These are phyloP conservation scores for Hirschioporus abietinus DNA, from an alignment of 768 basidiomycete species.

Conservation along the genomic window DNA sequence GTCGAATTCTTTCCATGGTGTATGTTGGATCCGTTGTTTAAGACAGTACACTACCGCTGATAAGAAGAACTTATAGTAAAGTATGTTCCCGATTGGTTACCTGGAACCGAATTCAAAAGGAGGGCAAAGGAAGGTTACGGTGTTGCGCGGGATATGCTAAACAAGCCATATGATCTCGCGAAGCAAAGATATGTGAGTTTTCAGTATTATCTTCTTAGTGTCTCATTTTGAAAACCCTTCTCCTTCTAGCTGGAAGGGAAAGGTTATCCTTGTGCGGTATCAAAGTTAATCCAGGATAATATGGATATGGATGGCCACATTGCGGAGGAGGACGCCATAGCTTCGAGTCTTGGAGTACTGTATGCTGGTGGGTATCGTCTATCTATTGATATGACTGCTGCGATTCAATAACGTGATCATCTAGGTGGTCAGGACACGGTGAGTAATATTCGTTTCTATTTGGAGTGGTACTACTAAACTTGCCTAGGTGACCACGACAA, in stretches of 20 bases:
- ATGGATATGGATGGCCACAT: not conserved
- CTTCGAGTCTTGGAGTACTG: not conserved
- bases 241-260: not conserved
- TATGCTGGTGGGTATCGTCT: not conserved
- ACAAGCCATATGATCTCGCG: conserved; percentile 26
- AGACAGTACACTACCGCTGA: no score
- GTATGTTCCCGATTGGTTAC: conserved; percentile 15
- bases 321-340: not conserved
- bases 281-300: not conserved
- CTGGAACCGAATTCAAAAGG: conserved; percentile 13
- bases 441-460: not conserved
- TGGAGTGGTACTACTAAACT: not conserved
- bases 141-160: conserved; percentile 20
- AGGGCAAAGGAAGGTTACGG: conserved; percentile 13
- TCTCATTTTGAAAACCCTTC: not conserved
- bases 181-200: not conserved
- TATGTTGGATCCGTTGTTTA: not conserved
- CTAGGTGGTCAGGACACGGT: not conserved
- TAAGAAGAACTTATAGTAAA: conserved; percentile 87
- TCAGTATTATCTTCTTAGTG: not conserved
- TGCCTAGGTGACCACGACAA: not conserved
- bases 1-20: conserved; percentile 3
- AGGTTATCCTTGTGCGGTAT: not conserved
- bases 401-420: not conserved
- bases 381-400: not conserved